phyloP scores from a whole-genome alignment of 1,284 basidiomycete genomes.

The Abortiporus biennis region DNA sequence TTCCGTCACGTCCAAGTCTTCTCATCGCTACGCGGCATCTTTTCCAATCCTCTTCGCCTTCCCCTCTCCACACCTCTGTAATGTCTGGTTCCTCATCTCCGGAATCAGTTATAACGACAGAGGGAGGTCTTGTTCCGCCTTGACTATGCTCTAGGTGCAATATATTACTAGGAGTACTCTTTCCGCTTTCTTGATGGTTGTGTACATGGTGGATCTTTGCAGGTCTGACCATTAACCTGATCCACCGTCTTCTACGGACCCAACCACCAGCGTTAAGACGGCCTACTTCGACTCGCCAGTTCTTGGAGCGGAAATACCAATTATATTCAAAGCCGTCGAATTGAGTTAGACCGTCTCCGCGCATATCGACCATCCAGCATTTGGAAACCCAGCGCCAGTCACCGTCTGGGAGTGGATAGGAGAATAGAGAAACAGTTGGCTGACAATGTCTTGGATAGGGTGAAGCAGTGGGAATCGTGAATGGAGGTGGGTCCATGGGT shows the following conservation, averaged over 20 bases:
- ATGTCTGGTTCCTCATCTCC: constrained; percentile 11
- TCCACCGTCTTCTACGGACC: constrained; percentile 72
- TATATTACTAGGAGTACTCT: constrained; percentile 4
- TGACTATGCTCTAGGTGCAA: constrained; percentile 8
- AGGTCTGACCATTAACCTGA: constrained; percentile 74
- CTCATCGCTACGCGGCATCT: constrained; percentile 49
- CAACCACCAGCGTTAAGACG: constrained; percentile 55
- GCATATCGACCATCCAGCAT: constrained; percentile 84
- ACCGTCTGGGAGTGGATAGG: constrained; percentile 76
- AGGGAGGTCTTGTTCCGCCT: constrained; percentile 24
- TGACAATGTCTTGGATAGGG: constrained; percentile 27
- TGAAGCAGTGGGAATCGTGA: constrained; percentile 51
- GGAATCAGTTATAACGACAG: constrained; percentile 13
- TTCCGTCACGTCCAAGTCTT: constrained; percentile 53
- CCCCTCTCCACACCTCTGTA: constrained; percentile 32
- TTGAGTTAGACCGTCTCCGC: constrained; percentile 67
- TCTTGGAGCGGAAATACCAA: constrained; percentile 57
- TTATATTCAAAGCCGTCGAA: constrained; percentile 84
- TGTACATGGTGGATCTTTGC: constrained; percentile 16
- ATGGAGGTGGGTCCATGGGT: constrained; percentile 69
- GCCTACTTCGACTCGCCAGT: constrained; percentile 62
- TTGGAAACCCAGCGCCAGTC: constrained; percentile 76
- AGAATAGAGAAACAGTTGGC: constrained; percentile 48
- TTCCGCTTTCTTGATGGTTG: constrained; percentile 2
- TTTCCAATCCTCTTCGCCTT: constrained; percentile 54